These are phyloP conservation scores for Wickerhamiella azyma DNA, from an alignment of 805 yeast genomes.

Conservation along the genomic window DNA sequence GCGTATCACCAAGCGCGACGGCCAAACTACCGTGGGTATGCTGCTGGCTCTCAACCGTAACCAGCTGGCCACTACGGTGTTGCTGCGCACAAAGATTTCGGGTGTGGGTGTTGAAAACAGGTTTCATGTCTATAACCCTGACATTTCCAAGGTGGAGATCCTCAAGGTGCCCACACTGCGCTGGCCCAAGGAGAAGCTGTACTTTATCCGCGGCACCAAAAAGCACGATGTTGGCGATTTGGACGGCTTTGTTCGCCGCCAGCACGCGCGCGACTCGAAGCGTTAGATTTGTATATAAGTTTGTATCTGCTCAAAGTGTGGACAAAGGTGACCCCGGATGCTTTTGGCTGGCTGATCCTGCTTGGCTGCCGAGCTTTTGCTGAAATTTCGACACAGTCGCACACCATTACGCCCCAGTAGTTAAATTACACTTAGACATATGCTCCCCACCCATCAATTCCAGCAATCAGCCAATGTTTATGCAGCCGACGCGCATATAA, in stretches of 20 bases:
- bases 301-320: too few relatives aligned
- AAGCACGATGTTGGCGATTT: slow-evolving; percentile 29
- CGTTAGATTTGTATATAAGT: not conserved
- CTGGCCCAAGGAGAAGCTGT: slow-evolving; percentile 72
- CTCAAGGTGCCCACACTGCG: slow-evolving; percentile 59
- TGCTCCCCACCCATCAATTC: too few relatives aligned
- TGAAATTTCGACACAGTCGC: too few relatives aligned
- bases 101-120: slow-evolving; percentile 78
- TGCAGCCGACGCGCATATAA: too few relatives aligned
- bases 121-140: slow-evolving; percentile 69
- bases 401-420: too few relatives aligned
- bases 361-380: too few relatives aligned
- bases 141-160: slow-evolving; percentile 61
- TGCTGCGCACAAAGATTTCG: slow-evolving; percentile 68
- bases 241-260: slow-evolving; percentile 24
- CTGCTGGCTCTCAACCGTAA: slow-evolving; percentile 63
- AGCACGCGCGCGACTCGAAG: slow-evolving; percentile 15
- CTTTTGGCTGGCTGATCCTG: too few relatives aligned
- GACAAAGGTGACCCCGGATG: too few relatives aligned
- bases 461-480: too few relatives aligned
- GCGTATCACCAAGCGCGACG: slow-evolving; percentile 52
- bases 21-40: slow-evolving; percentile 56
- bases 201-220: slow-evolving; percentile 59
- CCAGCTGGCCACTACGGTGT: slow-evolving; percentile 58
- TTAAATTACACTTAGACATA: too few relatives aligned